These are phyloP conservation scores for Calocybe gangraenosa DNA, from an alignment of 768 basidiomycete species.

Conservation along the genomic window DNA sequence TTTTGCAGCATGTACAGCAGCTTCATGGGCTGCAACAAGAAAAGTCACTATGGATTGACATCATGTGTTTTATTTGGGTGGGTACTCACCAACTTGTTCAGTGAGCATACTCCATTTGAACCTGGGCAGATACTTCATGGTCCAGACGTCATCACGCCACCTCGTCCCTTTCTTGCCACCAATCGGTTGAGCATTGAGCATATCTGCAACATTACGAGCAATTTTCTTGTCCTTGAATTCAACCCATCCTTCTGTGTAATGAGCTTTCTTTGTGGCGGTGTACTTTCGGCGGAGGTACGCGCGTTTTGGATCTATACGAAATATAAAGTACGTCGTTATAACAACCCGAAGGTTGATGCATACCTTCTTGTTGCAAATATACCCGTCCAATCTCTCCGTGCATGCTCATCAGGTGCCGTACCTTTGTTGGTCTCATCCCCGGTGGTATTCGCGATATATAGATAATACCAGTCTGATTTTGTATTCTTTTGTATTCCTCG, in stretches of 20 bases:
- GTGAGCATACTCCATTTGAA: conserved; percentile 99
- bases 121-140: conserved; percentile 96
- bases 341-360: conserved; percentile 13
- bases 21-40: conserved; percentile 73
- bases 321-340: neutral
- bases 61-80: neutral
- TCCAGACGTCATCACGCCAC: conserved; percentile 98
- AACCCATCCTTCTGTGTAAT: conserved; percentile 97
- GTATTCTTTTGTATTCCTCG: conserved; percentile 67
- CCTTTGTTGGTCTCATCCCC: conserved; percentile 95
- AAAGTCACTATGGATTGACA: too few species aligned
- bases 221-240: conserved; percentile 95
- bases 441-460: conserved; percentile 97
- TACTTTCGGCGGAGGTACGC: conserved; percentile 80
- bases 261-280: conserved; percentile 78
- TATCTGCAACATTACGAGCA: conserved; percentile 84
- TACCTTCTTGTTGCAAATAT: conserved; percentile 91
- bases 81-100: conserved; percentile 88
- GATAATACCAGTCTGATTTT: conserved; percentile 77
- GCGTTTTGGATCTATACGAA: conserved; percentile 67
- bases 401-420: conserved; percentile 86
- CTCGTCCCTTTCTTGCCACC: conserved; percentile 88
- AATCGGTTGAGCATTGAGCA: conserved; percentile 95
- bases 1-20: conserved; percentile 81
- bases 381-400: conserved; percentile 91